Percentiles rank a stretch among this genome's conserved stretches.
phyloP scores from a whole-genome alignment of 768 basidiomycete species.

The Leccinum boreale region DNA sequence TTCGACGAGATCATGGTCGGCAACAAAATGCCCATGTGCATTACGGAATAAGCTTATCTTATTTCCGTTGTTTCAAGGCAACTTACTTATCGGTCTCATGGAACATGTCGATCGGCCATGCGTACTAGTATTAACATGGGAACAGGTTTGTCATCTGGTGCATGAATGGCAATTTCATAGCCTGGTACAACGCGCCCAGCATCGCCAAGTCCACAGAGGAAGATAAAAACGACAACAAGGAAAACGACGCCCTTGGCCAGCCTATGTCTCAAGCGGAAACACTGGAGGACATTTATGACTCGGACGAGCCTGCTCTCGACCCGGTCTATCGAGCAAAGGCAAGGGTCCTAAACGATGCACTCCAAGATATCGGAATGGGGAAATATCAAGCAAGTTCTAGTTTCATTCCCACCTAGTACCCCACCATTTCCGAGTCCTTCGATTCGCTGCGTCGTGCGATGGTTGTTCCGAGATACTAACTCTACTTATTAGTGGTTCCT shows the following conservation, averaged over 20 bases:
- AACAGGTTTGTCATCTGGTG: no score
- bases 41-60: neutral
- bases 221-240: constrained; percentile 2
- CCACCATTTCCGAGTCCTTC: no score
- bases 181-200: neutral
- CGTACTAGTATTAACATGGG: neutral
- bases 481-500: constrained; percentile 46
- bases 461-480: neutral
- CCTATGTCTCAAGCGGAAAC: constrained; percentile 9
- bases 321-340: constrained; percentile 60
- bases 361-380: constrained; percentile 72
- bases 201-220: constrained; percentile 19
- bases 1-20: no score
- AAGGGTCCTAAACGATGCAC: constrained; percentile 51
- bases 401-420: neutral
- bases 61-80: neutral
- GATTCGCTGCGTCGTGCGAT: neutral
- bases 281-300: constrained; percentile 21
- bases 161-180: no score
- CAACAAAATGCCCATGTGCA: neutral
- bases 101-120: no score
- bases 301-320: constrained; percentile 36
- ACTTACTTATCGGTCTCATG: neutral
- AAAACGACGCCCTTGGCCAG: neutral
- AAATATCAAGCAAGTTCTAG: constrained; percentile 50